Evolutionary conservation across 257 asterid species (phyloP).

Genomic region (Solanum verrucosum): DNA sequence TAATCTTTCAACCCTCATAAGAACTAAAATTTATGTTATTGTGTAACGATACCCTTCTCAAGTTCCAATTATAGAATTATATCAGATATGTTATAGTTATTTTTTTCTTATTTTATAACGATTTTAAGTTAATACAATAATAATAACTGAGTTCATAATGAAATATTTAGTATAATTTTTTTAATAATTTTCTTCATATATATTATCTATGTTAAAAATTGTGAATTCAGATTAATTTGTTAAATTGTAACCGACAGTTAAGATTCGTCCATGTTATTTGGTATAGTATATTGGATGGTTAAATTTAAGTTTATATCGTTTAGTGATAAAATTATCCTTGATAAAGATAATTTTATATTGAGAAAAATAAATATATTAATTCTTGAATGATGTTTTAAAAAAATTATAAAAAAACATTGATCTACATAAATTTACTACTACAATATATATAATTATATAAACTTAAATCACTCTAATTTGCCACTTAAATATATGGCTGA

Average conservation of each 20-base stretch:
- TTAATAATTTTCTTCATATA: background rate
- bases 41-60: too few relatives aligned
- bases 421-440: background rate
- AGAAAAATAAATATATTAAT: too few relatives aligned
- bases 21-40: rapidly evolving
- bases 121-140: background rate
- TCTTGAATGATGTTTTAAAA: background rate
- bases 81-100: too few relatives aligned
- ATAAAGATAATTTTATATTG: background rate
- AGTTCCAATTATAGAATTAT: background rate
- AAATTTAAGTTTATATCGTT: too few relatives aligned
- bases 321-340: background rate
- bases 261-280: background rate
- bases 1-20: background rate
- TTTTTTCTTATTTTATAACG: too few relatives aligned
- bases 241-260: background rate
- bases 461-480: background rate
- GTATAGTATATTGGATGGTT: background rate
- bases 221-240: background rate
- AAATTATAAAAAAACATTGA: too few relatives aligned
- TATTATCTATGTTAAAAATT: background rate
- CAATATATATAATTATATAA: background rate
- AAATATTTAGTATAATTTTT: too few relatives aligned
- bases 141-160: background rate
- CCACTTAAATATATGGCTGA: background rate